Base-by-base conservation (phyloP, 306 rosid genomes). In the Fragaria ananassa region DNA sequence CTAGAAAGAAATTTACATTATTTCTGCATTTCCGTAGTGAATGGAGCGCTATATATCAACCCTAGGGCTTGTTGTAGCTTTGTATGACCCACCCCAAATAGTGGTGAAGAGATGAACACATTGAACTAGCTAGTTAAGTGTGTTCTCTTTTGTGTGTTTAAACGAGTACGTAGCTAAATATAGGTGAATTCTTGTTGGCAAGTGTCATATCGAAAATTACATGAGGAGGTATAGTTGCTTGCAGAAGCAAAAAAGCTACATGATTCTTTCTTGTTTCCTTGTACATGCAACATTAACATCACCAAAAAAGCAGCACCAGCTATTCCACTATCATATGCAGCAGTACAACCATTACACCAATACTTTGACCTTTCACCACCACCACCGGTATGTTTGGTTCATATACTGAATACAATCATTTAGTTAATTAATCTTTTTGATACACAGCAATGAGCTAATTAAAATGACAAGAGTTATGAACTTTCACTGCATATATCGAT, bases 281-380 rank as follows among this genome's bases (percentile, higher is more conserved):
- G 47, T 34, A 51, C 18, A 51, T 34, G 47, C n/a, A 71, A 51
- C 63, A 51, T 34, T 50, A 51, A 51, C 75, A 51, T 71, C 75
- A 35, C 31, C 49, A 71, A n/a, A n/a, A 70, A 71, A 34, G 19
- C 29, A 31, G 12, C 75, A 71, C 34, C 49, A 51, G 61, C 45
- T 21, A 25, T 70, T 15, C 62, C 74, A 70, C 46, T 71, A 71
- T 34, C 49, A 23, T 51, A 34, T 35, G 13, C 64, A 10, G 47
- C 46, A 35, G 19, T 51, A 51, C 64, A 19, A 6, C 75, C 25
- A 31, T 35, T 35, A 35, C 63, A 35, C 12, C 47, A 23, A 23
- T 23, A 35, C 34, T 50, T 31, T 70, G 61, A 70, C 74, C 61
- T 54, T 19, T 54, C 61, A 54, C 61, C 61, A 51, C 27, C 57